A percentile compares a stretch with the other conserved stretches of the same genome.
phyloP scores from a whole-genome alignment of 2,329 filamentous ascomycete species.

The Xylaria sp. region DNA sequence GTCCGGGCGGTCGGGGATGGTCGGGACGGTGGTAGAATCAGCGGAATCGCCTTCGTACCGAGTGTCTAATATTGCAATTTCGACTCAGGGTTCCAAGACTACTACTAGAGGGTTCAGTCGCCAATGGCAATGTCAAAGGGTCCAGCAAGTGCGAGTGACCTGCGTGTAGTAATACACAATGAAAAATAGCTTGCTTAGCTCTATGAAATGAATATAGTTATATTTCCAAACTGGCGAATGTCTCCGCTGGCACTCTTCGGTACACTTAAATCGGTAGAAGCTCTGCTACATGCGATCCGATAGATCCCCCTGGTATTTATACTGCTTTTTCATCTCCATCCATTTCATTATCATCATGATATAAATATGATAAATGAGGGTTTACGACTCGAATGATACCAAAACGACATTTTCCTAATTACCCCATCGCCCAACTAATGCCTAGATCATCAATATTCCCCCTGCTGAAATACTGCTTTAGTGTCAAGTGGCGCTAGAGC shows the following conservation, averaged over 20 bases:
- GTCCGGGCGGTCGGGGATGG: too few species aligned
- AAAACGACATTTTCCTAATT: neutral
- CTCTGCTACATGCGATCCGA: neutral
- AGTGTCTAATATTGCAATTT: neutral
- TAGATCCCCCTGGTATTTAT: neutral
- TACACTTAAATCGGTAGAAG: neutral
- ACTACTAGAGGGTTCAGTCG: neutral
- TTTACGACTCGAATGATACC: neutral
- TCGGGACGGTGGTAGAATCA: too few species aligned
- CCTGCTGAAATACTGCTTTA: too few species aligned
- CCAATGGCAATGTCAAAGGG: neutral
- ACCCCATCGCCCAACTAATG: neutral
- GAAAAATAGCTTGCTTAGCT: neutral
- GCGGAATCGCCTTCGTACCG: slow-evolving; percentile 9
- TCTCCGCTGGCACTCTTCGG: neutral
- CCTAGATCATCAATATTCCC: neutral
- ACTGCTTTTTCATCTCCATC: neutral
- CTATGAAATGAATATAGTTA: too few species aligned
- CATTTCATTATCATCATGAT: neutral
- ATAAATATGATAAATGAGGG: neutral
- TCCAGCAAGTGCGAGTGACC: neutral
- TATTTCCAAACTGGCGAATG: neutral
- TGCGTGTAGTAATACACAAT: neutral
- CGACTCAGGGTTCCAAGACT: neutral
- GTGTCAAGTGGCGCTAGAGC: too few species aligned